Evolutionary conservation across 2,329 filamentous ascomycete species (phyloP), one percentile per base, ranked within the genome.

Genomic region (Scortechinia acanthostroma): DNA sequence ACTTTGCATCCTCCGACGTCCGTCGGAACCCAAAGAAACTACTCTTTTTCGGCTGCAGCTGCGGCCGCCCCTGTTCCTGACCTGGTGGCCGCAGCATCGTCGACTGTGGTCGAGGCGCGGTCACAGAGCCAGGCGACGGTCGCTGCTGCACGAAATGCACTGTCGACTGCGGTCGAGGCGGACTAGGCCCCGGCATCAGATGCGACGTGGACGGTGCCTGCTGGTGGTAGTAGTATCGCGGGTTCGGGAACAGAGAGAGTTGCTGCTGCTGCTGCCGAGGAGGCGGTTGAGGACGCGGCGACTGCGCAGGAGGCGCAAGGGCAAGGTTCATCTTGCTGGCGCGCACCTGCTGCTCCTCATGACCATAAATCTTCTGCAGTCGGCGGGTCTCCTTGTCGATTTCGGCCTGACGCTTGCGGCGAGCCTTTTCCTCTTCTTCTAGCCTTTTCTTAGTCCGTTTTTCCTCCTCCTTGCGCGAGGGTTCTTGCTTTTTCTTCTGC

Each of bases 311-410:
- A 43, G 42, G 4, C 46, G 47, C 37, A 47, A 48, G 4, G 43
- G 47, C 28, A 52, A 52, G 22, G 45, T 50, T 22, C 45, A n/a
- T n/a, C n/a, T n/a, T n/a, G n/a, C n/a, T n/a, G n/a, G n/a, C 16
- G n/a, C 28, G 35, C 10, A 17, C 19, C 1, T 43, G 47, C n/a
- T 21, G 25, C 22, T 52, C 43, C 19, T 58, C 57, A 13, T 59
- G 60, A 16, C 76, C 77, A 50, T 80, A 83, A 42, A 77, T 54
- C 50, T 66, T 70, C 47, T 73, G 67, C 19, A 84, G 58, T 1
- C 79, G 68, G 52, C 77, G 74, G 0, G 80, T 84, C 55, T 83
- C 79, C 45, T 69, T 67, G 22, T 83, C 67, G 21, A 71, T 55
- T 52, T 71, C 64, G 49, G 67, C 61, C 49, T 68, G 59, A 37